phyloP scores from a whole-genome alignment of 2,329 filamentous ascomycete species.

The Gaeumannomyces sp. region DNA sequence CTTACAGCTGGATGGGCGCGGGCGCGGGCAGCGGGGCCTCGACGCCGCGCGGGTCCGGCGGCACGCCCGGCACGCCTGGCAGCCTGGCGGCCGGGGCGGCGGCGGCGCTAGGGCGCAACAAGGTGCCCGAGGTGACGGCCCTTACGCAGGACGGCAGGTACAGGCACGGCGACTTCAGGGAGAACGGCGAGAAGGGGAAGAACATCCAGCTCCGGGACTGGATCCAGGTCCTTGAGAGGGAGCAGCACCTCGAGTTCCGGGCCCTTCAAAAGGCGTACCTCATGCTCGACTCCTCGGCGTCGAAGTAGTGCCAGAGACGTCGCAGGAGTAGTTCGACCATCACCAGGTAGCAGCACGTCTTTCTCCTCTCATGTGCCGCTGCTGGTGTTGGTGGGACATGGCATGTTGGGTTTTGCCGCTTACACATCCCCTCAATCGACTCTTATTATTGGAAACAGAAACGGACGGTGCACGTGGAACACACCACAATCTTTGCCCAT shows the following conservation, averaged over 20 bases:
- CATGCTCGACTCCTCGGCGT: conserved; percentile 43
- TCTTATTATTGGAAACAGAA: background rate
- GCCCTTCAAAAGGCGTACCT: conserved; percentile 55
- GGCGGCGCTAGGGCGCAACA: conserved; percentile 16
- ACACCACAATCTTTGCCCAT: background rate
- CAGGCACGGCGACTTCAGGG: conserved; percentile 67
- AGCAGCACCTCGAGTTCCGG: conserved; percentile 57
- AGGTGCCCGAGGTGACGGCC: conserved; percentile 29
- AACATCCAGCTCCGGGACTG: conserved; percentile 83
- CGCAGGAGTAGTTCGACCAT: background rate
- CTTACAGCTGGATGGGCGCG: conserved; percentile 67
- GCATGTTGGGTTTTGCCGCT: background rate
- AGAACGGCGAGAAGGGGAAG: conserved; percentile 69
- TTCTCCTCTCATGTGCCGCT: background rate
- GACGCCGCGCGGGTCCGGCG: conserved; percentile 35
- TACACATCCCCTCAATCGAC: background rate
- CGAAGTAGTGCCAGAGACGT: conserved; percentile 24
- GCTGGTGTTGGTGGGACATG: background rate
- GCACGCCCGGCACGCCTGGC: conserved; percentile 28
- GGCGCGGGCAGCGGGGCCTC: conserved; percentile 46
- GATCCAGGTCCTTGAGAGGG: conserved; percentile 70
- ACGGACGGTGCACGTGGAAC: background rate
- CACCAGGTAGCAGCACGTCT: background rate
- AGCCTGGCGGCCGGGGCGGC: conserved; percentile 28
- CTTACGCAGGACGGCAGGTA: conserved; percentile 54